Evolutionary conservation across 768 basidiomycete species (phyloP).

Genomic region (Lactarius sp.): DNA sequence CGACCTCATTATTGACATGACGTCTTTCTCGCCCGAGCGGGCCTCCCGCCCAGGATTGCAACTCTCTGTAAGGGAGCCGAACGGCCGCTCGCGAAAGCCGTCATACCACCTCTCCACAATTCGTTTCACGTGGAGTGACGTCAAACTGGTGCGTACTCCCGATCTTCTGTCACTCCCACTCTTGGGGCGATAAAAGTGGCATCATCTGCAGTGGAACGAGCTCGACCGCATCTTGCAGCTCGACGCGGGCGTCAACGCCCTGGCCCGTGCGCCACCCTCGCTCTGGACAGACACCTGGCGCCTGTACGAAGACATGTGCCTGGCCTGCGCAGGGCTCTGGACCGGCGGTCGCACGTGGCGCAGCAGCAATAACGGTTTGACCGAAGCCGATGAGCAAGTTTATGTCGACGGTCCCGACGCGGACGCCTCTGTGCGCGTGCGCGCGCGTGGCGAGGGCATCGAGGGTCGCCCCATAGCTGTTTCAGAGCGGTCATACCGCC

Average conservation of each 20-base stretch:
- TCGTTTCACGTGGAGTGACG: conserved; percentile 81
- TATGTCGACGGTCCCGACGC: neutral
- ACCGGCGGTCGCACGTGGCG: conserved; percentile 54
- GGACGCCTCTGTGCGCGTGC: conserved; percentile 39
- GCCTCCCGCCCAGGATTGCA: conserved; percentile 54
- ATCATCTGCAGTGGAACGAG: conserved; percentile 62
- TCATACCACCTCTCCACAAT: conserved; percentile 56
- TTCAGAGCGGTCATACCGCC: conserved; percentile 16
- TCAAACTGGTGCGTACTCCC: conserved; percentile 51
- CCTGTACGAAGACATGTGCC: conserved; percentile 80
- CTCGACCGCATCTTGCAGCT: conserved; percentile 63
- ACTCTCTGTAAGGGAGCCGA: conserved; percentile 46
- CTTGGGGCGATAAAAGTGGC: neutral
- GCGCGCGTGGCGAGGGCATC: conserved; percentile 65
- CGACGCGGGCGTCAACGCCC: conserved; percentile 33
- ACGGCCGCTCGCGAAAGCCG: conserved; percentile 34
- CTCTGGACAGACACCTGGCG: conserved; percentile 72
- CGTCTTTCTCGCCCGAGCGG: conserved; percentile 57
- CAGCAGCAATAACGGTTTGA: conserved; percentile 43
- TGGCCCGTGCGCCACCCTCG: neutral
- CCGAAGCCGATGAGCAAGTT: conserved; percentile 52
- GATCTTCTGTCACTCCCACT: neutral
- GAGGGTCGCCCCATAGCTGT: conserved; percentile 44
- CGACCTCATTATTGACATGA: conserved; percentile 77
- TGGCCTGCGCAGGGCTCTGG: conserved; percentile 81